Evolutionary conservation across 805 yeast species (phyloP).

Genomic region (Candida tammaniensis): DNA sequence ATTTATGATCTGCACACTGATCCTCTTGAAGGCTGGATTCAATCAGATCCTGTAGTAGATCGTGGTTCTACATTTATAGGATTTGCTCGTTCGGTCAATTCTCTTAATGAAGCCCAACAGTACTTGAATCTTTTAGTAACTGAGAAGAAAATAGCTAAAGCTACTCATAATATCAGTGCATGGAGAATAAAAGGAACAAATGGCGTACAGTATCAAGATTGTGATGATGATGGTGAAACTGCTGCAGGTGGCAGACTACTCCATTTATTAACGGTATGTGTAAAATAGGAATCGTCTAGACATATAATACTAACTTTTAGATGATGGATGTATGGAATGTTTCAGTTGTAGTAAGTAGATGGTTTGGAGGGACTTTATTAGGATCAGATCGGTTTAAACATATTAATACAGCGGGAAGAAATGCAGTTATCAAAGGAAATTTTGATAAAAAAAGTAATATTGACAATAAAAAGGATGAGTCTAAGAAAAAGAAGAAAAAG

Average conservation of each 20-base stretch:
- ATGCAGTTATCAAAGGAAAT: slow-evolving; percentile 69
- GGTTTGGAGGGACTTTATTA: slow-evolving; percentile 90
- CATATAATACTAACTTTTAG: slow-evolving; percentile 23
- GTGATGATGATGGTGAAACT: slow-evolving; percentile 95
- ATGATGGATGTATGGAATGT: slow-evolving; percentile 81
- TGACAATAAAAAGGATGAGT: slow-evolving; percentile 22
- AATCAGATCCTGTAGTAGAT: slow-evolving; percentile 76
- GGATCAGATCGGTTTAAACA: slow-evolving; percentile 96
- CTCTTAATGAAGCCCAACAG: slow-evolving; percentile 65
- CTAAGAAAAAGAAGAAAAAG: slow-evolving; percentile 20
- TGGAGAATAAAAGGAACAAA: slow-evolving; percentile 67
- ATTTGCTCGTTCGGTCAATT: slow-evolving; percentile 58
- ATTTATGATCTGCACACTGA: slow-evolving; percentile 22
- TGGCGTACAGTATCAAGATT: slow-evolving; percentile 70
- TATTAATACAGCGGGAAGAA: slow-evolving; percentile 84
- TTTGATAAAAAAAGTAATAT: slow-evolving; percentile 34
- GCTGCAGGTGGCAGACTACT: slow-evolving; percentile 91
- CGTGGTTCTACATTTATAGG: slow-evolving; percentile 85
- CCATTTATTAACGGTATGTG: slow-evolving; percentile 63
- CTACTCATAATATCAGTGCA: slow-evolving; percentile 82
- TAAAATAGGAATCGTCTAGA: no score
- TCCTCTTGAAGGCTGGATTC: slow-evolving; percentile 69
- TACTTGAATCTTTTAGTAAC: slow-evolving; percentile 50
- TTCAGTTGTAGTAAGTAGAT: slow-evolving; percentile 81
- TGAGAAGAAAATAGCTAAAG: slow-evolving; percentile 65